These are phyloP conservation scores for Agastache rugosa DNA, from an alignment of 257 asterid species.

Conservation along the genomic window DNA sequence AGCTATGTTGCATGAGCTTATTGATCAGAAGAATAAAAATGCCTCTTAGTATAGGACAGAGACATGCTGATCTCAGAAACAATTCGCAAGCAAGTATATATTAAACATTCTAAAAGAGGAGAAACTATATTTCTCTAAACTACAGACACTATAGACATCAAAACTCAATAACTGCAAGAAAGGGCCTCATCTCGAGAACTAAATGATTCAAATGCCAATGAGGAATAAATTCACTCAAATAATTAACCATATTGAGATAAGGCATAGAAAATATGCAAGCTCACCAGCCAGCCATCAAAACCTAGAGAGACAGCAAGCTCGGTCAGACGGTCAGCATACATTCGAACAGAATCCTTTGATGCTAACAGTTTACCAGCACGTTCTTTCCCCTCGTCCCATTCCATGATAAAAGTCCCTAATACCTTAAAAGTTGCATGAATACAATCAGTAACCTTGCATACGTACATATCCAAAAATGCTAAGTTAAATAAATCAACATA, in stretches of 20 bases:
- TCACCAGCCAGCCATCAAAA: slow-evolving; percentile 99
- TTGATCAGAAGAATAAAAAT: background rate
- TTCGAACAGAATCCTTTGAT: slow-evolving; percentile 68
- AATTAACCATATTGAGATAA: background rate
- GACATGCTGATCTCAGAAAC: slow-evolving; percentile 12
- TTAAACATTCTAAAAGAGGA: background rate
- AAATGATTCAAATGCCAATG: slow-evolving; percentile 17
- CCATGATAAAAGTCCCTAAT: slow-evolving; percentile 90
- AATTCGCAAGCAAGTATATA: background rate
- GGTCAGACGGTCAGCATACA: slow-evolving; percentile 82
- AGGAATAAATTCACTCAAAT: background rate
- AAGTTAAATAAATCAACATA: slow-evolving; percentile 15
- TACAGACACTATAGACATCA: slow-evolving; percentile 7
- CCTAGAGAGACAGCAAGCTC: slow-evolving; percentile 91
- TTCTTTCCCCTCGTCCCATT: slow-evolving; percentile 82
- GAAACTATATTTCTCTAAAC: slow-evolving; percentile 1
- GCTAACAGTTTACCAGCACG: slow-evolving; percentile 64
- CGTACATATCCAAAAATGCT: background rate
- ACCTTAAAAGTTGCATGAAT: slow-evolving; percentile 51
- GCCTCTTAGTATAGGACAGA: background rate
- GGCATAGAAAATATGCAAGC: slow-evolving; percentile 21
- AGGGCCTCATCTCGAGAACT: background rate
- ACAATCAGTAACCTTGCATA: slow-evolving; percentile 30
- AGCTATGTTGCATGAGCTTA: slow-evolving; percentile 19
- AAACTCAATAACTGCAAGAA: slow-evolving; percentile 11